Evolutionary conservation across 352 stramenopile species (phyloP).

Genomic region (Phytophthora capsici): DNA sequence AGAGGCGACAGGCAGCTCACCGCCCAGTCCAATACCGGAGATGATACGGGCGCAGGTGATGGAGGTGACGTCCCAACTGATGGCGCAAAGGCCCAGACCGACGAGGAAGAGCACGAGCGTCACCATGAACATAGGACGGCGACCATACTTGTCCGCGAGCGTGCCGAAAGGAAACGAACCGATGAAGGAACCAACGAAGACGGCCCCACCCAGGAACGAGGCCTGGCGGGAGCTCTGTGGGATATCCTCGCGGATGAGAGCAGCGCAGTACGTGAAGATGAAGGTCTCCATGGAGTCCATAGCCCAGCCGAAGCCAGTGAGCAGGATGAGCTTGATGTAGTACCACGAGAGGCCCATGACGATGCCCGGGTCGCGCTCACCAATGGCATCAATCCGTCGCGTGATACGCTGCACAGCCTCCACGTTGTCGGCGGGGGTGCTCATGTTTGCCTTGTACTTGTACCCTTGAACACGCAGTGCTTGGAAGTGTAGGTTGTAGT

Average conservation of each 20-base stretch:
- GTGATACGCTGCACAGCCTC: conserved; percentile 70
- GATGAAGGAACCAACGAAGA: conserved; percentile 73
- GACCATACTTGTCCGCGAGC: conserved; percentile 70
- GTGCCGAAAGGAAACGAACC: conserved; percentile 64
- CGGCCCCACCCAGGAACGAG: conserved; percentile 54
- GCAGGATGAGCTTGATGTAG: conserved; percentile 72
- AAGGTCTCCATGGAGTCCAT: conserved; percentile 83
- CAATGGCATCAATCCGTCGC: conserved; percentile 69
- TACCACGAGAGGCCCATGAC: conserved; percentile 70
- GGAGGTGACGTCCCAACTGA: conserved; percentile 60
- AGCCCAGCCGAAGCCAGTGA: conserved; percentile 73
- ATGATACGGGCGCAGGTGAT: conserved; percentile 66
- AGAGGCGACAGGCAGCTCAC: conserved; percentile 63
- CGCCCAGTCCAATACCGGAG: conserved; percentile 66
- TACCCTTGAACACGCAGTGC: neutral
- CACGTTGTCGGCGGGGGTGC: conserved; percentile 36
- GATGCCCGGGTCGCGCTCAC: conserved; percentile 52
- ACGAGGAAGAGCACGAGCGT: conserved; percentile 71
- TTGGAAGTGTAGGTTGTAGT: conserved; percentile 30
- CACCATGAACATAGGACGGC: conserved; percentile 71
- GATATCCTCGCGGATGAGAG: conserved; percentile 56
- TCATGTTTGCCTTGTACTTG: conserved; percentile 6
- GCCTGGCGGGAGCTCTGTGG: conserved; percentile 37
- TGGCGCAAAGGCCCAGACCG: conserved; percentile 51
- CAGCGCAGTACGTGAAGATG: conserved; percentile 64